These are phyloP conservation scores for Kazachstania sp. DNA, from an alignment of 1,139 yeast genomes.

Conservation along the genomic window DNA sequence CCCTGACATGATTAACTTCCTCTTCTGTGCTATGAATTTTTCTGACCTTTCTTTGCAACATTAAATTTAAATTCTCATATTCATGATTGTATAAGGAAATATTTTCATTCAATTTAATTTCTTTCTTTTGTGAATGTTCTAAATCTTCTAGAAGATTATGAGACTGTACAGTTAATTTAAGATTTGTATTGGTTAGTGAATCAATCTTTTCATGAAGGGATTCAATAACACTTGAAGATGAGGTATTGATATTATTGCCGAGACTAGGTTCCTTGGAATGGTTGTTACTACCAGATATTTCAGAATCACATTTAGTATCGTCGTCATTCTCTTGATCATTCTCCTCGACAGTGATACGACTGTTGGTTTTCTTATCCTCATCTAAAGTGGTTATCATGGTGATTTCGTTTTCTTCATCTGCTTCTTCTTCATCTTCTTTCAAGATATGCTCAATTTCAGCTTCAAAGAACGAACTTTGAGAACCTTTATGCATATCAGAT, in stretches of 20 bases:
- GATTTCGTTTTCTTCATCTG: background rate
- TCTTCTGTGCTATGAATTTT: conserved; percentile 55
- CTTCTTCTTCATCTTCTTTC: conserved; percentile 1
- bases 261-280: background rate
- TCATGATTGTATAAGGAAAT: conserved; percentile 47
- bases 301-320: background rate
- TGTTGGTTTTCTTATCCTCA: background rate
- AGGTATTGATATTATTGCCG: background rate
- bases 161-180: conserved; percentile 40
- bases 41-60: conserved; percentile 59
- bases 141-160: conserved; percentile 45
- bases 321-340: background rate
- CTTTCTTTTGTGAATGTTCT: conserved; percentile 41
- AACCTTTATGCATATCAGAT: background rate
- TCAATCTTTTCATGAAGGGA: conserved; percentile 50
- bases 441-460: conserved; percentile 4
- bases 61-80: conserved; percentile 53
- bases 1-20: conserved; percentile 43
- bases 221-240: conserved; percentile 42
- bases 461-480: conserved; percentile 6
- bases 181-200: conserved; percentile 42
- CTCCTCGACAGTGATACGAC: background rate
- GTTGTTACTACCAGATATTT: background rate
- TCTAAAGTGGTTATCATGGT: background rate
- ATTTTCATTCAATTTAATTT: conserved; percentile 56